Evolutionary conservation across 1,139 yeast species (phyloP).

Genomic region (Lodderomyces orthopsilosis): DNA sequence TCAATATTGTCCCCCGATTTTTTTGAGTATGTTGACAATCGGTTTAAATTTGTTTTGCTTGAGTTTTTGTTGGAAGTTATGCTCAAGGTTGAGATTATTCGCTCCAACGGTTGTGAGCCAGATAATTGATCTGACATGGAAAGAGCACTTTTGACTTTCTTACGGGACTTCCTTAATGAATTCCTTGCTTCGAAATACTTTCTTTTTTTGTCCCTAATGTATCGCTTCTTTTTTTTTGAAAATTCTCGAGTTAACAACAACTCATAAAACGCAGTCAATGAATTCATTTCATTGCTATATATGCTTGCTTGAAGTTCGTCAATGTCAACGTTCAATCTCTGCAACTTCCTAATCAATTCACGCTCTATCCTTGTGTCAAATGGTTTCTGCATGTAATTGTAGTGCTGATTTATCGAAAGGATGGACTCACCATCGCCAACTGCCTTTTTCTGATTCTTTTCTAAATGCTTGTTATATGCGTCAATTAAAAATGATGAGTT

Average conservation of each 20-base stretch:
- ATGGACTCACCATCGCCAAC: conserved; percentile 35
- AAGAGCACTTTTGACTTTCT: conserved; percentile 47
- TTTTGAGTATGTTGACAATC: conserved; percentile 9
- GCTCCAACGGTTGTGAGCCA: conserved; percentile 38
- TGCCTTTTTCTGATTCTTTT: conserved; percentile 14
- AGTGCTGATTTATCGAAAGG: conserved; percentile 41
- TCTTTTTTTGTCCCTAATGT: conserved; percentile 36
- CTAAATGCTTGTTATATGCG: conserved; percentile 25
- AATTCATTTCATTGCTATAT: conserved; percentile 61
- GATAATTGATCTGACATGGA: conserved; percentile 30
- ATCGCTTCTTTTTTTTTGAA: conserved; percentile 32
- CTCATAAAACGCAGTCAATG: conserved; percentile 84
- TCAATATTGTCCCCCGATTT: conserved; percentile 3
- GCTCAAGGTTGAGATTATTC: conserved; percentile 40
- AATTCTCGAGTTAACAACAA: conserved; percentile 65
- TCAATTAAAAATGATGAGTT: conserved; percentile 59
- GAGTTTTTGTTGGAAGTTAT: conserved; percentile 27
- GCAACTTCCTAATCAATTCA: conserved; percentile 60
- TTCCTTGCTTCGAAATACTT: conserved; percentile 40
- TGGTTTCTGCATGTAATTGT: conserved; percentile 36
- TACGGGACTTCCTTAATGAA: conserved; percentile 46
- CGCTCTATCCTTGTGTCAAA: conserved; percentile 65
- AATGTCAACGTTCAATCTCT: conserved; percentile 64
- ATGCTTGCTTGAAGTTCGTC: conserved; percentile 64
- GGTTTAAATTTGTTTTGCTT: conserved; percentile 17